Evolutionary conservation across 108 stramenopile species (phyloP), one percentile per base, ranked within the genome.

Genomic region (Schizochytrium sp.): DNA sequence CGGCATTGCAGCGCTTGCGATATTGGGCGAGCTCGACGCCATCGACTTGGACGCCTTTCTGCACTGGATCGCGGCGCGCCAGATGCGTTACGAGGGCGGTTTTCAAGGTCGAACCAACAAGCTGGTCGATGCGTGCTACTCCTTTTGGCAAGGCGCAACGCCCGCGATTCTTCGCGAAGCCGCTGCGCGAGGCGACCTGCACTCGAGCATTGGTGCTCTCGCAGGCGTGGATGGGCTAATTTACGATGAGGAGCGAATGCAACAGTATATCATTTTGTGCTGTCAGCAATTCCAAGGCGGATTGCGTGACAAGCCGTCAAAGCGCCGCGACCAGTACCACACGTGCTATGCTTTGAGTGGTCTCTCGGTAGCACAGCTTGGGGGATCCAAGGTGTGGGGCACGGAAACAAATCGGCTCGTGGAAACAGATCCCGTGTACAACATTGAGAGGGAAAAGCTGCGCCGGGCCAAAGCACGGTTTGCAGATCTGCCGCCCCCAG

Each of bases 71-170:
- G 91, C 93, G 55, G 89, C 93, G 41, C 91, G 97, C 21, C 99
- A 99, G 91, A 95, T 95, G 95, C 83, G 90, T 5, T 95, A 92
- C 69, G 99, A 99, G 93, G 98, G 98, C 10, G 98, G 98, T 6
- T 99, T 99, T 90, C 95, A 94, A 34, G 99, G 99, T 5, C 93
- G 99, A 12, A 93, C 96, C 34, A 98, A 99, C 93, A 99, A 99
- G 90, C 92, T 99, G 28, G 99, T 99, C 16, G 99, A 99, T 90
- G 98, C 97, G 0, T 99, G 99, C 91, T 99, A 99, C 90, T 96
- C 96, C 4, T 99, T 98, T 91, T 99, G 99, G 99, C 97, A 98
- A 93, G 99, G 98, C 8, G 98, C 95, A 25, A 94, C 96, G n/a
- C 72, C 93, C 44, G 95, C 95, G 0, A 87, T 97, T 4, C 87